Conservation (phyloP, 2,329 filamentous ascomycete genomes). For the Penicillium frequentans region DNA sequence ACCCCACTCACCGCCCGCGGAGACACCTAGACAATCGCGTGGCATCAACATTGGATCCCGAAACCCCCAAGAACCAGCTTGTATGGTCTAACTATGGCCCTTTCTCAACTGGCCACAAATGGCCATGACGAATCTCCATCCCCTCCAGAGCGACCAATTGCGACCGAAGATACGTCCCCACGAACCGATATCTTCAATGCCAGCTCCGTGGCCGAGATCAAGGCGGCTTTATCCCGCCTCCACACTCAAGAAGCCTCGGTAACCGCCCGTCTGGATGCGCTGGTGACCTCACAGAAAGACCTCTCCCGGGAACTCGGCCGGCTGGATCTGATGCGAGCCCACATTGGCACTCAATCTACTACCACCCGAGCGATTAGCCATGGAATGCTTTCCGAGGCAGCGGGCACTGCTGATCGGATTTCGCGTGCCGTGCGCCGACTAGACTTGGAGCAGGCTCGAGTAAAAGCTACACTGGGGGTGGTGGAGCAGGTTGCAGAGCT, state of each 20-base stretch:
- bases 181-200: constrained; percentile 63
- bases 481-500: constrained; percentile 97
- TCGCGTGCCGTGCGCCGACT: constrained; percentile 83
- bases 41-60: not conserved
- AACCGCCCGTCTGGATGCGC: constrained; percentile 69
- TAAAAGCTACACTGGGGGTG: constrained; percentile 85
- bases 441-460: constrained; percentile 86
- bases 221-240: constrained; percentile 71
- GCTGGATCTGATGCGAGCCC: constrained; percentile 84
- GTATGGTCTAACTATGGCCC: constrained; percentile 12
- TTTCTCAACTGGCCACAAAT: constrained; percentile 21
- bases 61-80: not conserved
- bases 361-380: constrained; percentile 80
- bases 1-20: not conserved
- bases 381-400: constrained; percentile 85
- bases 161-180: constrained; percentile 7
- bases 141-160: constrained; percentile 3
- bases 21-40: not conserved
- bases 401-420: constrained; percentile 80
- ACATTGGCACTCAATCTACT: constrained; percentile 82
- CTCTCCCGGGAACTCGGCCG: constrained; percentile 83
- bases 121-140: constrained; percentile 20
- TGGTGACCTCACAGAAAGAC: constrained; percentile 81
- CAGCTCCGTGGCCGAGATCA: constrained; percentile 74
- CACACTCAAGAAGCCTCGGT: constrained; percentile 74